A percentile compares a stretch with the other conserved stretches of the same genome.
phyloP scores from a whole-genome alignment of 2,329 filamentous ascomycete genomes.

The Colletotrichum sidae region DNA sequence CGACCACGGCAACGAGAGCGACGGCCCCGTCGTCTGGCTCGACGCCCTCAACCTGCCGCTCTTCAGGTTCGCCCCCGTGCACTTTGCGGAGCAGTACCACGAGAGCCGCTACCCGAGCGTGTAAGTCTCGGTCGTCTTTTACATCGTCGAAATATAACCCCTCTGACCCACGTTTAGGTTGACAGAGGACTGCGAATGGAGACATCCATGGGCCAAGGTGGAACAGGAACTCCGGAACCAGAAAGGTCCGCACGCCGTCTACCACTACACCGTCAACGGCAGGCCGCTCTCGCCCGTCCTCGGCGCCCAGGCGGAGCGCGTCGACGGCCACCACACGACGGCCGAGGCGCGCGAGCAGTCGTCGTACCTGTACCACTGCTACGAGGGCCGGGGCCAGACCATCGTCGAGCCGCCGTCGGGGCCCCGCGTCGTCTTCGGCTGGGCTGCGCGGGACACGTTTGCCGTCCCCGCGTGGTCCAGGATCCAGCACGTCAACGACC shows the following conservation, averaged over 20 bases:
- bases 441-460: slow-evolving; percentile 64
- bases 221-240: slow-evolving; percentile 50
- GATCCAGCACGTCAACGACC: slow-evolving; percentile 57
- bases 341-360: slow-evolving; percentile 57
- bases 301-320: slow-evolving; percentile 60
- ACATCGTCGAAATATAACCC: too few relatives aligned
- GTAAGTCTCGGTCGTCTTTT: slow-evolving; percentile 38
- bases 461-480: slow-evolving; percentile 64
- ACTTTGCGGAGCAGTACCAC: slow-evolving; percentile 65
- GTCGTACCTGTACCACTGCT: slow-evolving; percentile 65
- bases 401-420: slow-evolving; percentile 49
- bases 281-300: slow-evolving; percentile 56
- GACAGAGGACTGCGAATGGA: slow-evolving; percentile 52
- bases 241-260: slow-evolving; percentile 44
- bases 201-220: slow-evolving; percentile 58
- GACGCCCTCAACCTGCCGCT: slow-evolving; percentile 66
- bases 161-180: slow-evolving; percentile 23
- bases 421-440: slow-evolving; percentile 50
- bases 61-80: slow-evolving; percentile 61
- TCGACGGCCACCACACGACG: slow-evolving; percentile 48
- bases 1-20: slow-evolving; percentile 69
- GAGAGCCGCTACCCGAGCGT: slow-evolving; percentile 61
- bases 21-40: slow-evolving; percentile 67
- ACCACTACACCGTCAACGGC: slow-evolving; percentile 51
- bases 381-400: slow-evolving; percentile 58